phyloP scores from a whole-genome alignment of 306 rosid species.

The Cucurbita argyrosperma region DNA sequence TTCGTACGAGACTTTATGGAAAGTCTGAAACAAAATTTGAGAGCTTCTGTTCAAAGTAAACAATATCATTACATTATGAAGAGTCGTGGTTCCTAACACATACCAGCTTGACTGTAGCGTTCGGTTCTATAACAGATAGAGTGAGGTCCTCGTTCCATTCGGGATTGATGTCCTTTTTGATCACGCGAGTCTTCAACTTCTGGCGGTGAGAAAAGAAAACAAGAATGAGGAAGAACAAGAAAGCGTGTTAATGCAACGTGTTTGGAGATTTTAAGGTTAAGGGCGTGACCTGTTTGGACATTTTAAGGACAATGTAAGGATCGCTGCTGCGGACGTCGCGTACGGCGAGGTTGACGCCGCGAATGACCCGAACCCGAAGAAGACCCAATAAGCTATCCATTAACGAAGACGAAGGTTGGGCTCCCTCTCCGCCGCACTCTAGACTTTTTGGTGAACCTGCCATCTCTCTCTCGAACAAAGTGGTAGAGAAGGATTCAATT shows the following conservation, averaged over 20 bases:
- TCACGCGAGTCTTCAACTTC: slow-evolving; percentile 58
- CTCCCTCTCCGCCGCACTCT: not conserved
- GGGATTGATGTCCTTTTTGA: slow-evolving; percentile 42
- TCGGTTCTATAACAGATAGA: slow-evolving; percentile 26
- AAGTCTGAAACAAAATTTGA: too few species aligned
- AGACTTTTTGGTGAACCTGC: not conserved
- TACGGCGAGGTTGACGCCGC: slow-evolving; percentile 57
- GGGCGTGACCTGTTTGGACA: slow-evolving; percentile 29
- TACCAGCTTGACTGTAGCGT: slow-evolving; percentile 16
- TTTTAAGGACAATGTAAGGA: slow-evolving; percentile 40
- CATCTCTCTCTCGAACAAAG: not conserved
- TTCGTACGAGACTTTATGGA: too few species aligned
- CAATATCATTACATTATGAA: too few species aligned
- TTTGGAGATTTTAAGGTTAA: slow-evolving; percentile 23
- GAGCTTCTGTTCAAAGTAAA: too few species aligned
- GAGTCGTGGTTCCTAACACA: too few species aligned
- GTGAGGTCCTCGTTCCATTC: slow-evolving; percentile 70
- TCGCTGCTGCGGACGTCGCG: slow-evolving; percentile 60
- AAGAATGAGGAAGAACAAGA: not conserved
- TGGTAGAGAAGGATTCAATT: not conserved
- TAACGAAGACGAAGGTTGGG: not conserved
- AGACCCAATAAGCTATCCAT: slow-evolving; percentile 48
- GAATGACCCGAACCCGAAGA: slow-evolving; percentile 46
- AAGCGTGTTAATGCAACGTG: slow-evolving; percentile 12
- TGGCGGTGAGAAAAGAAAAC: not conserved